phyloP scores from a whole-genome alignment of 176 grass and related monocot species.

The Bonia amplexicaulis region DNA sequence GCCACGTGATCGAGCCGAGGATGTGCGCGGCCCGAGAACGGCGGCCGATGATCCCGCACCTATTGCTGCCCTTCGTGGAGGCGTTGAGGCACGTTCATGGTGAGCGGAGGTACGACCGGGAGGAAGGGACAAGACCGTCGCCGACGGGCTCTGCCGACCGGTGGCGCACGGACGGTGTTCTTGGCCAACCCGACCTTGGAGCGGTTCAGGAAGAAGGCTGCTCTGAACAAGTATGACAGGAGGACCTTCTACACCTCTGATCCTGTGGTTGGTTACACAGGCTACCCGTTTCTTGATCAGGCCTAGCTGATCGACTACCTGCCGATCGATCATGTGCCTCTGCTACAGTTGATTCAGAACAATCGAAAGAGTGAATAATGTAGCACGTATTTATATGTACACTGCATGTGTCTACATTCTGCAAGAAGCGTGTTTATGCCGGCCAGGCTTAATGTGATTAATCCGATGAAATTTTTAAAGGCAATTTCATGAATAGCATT shows the following conservation, averaged over 20 bases:
- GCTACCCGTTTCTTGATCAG: constrained; percentile 17
- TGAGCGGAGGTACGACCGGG: constrained; percentile 1
- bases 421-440: too few species aligned
- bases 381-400: too few species aligned
- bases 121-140: constrained; percentile 12
- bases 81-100: constrained; percentile 23
- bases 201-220: too few species aligned
- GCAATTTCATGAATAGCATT: too few species aligned
- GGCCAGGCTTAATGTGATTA: too few species aligned
- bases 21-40: background rate
- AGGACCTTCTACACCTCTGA: constrained; percentile 24
- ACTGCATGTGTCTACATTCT: too few species aligned
- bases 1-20: constrained; percentile 19
- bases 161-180: constrained; percentile 3
- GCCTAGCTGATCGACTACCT: too few species aligned
- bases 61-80: background rate
- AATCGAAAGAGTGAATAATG: too few species aligned
- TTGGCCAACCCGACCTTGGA: constrained; percentile 14
- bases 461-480: too few species aligned
- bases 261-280: constrained; percentile 4
- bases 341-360: too few species aligned
- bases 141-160: background rate
- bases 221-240: constrained; percentile 26
- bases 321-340: too few species aligned
- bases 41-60: background rate